Base-by-base conservation (phyloP, 331 rosid genomes). In the Quercus phellos region DNA sequence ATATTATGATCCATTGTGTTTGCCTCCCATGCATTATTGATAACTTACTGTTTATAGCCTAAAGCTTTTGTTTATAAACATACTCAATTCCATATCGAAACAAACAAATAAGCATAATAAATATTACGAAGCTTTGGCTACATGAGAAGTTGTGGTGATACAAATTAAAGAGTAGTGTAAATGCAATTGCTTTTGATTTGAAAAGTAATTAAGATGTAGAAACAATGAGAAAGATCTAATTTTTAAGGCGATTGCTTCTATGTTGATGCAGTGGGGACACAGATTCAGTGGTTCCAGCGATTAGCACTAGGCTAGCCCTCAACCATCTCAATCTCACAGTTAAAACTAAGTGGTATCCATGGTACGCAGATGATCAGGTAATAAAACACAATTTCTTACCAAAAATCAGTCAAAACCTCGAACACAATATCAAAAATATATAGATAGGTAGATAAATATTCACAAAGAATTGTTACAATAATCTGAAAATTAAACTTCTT, bases 221-320 rank as follows among this genome's bases (percentile, higher is more conserved):
- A 61, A 54, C 19, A 61, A 27, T 27, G 38, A 14, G 68, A 9
- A 4, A 56, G 64, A 19, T 19, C 16, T 6, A 58, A 21, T 58
- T 12, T 55, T 9, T 55, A 7, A 55, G 19, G 63, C 9, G 19
- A 17, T 53, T 43, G n/a, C 6, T 74, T 70, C 72, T 77, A 71
- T 38, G 38, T 24, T 79, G 50, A 51, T 87, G 83, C 87, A 93
- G 97, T 17, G 98, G 98, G 50, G 98, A 93, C 87, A 93, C 97
- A 66, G 98, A 93, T 84, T 90, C 98, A n/a, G 97, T 91, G n/a
- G 98, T 91, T 79, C 98, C 98, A 19, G 98, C 90, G 59, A 93
- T 97, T 1, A 97, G 90, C 58, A 93, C 97, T 0, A 84, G 90
- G 75, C 91, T 91, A 55, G 79, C 98, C 66, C 89, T 93, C 7